Conservation (phyloP, 148 eudicot species). For the Gaultheria prostrata region DNA sequence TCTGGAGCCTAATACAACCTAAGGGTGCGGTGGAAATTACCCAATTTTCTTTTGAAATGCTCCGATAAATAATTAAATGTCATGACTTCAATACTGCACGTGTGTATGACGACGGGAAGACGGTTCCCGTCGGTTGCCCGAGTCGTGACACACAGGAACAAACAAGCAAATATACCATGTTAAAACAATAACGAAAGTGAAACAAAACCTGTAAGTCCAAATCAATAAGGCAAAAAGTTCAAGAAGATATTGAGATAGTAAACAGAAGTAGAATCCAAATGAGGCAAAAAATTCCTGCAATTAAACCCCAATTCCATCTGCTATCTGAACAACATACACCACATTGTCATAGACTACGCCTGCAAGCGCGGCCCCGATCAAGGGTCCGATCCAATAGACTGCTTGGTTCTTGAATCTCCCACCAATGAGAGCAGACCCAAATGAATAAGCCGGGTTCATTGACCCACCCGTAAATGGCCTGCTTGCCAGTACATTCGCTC, state of each 20-base stretch:
- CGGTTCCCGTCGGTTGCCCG: too few relatives aligned
- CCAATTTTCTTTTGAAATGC: too few relatives aligned
- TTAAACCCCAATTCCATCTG: constrained; percentile 32
- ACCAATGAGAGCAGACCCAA: constrained; percentile 58
- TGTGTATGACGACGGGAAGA: too few relatives aligned
- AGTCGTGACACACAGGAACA: too few relatives aligned
- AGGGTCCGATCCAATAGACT: constrained; percentile 89
- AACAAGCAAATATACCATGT: not conserved
- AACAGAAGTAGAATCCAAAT: too few relatives aligned
- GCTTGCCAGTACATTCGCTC: constrained; percentile 70
- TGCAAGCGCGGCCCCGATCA: constrained; percentile 64
- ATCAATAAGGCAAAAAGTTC: not conserved
- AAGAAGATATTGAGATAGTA: not conserved
- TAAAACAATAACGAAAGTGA: not conserved
- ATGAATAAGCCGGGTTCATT: constrained; percentile 82
- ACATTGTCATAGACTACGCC: constrained; percentile 73
- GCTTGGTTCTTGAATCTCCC: constrained; percentile 86
- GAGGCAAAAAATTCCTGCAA: not conserved
- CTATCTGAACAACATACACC: constrained; percentile 40
- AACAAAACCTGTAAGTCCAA: not conserved
- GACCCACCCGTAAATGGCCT: constrained; percentile 87
- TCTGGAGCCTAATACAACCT: too few relatives aligned
- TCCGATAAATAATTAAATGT: too few relatives aligned
- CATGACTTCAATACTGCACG: too few relatives aligned
- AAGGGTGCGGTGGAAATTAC: too few relatives aligned